Evolutionary conservation across 768 basidiomycete genomes (phyloP).

Genomic region (Fomitopsis pulvina): DNA sequence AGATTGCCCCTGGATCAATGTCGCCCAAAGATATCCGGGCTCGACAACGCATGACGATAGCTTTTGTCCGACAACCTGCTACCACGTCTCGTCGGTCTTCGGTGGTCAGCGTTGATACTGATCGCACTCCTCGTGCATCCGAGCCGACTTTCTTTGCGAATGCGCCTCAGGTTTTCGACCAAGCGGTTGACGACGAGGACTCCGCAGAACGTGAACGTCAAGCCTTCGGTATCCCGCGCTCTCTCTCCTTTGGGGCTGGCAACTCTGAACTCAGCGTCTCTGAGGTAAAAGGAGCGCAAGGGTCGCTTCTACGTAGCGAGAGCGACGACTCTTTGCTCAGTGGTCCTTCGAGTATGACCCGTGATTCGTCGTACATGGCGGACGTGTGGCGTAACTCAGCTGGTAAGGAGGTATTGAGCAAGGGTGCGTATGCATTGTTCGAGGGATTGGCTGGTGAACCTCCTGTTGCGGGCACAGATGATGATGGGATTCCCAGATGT

Average conservation of each 20-base stretch:
- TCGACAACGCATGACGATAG: no score
- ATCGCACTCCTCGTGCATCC: no score
- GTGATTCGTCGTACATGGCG: constrained; percentile 28
- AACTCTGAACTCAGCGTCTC: background rate
- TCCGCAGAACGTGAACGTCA: constrained; percentile 18
- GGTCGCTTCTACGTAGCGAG: constrained; percentile 7
- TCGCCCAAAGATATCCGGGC: no score
- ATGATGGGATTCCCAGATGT: background rate
- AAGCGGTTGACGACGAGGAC: background rate
- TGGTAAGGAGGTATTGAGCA: constrained; percentile 30
- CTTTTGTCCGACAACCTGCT: no score
- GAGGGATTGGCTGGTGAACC: constrained; percentile 30
- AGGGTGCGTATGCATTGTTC: constrained; percentile 45
- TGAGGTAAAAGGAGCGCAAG: background rate
- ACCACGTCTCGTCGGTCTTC: no score
- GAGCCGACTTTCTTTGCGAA: background rate
- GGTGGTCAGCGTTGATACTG: no score
- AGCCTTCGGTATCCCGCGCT: constrained; percentile 23
- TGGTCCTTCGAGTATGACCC: constrained; percentile 35
- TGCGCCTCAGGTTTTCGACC: background rate
- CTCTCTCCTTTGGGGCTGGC: constrained; percentile 19
- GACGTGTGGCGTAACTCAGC: constrained; percentile 13
- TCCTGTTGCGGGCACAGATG: background rate
- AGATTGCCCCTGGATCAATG: no score
- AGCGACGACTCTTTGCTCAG: constrained; percentile 4